Evolutionary conservation across 306 rosid genomes (phyloP).

Genomic region (Cucurbita pepo): DNA sequence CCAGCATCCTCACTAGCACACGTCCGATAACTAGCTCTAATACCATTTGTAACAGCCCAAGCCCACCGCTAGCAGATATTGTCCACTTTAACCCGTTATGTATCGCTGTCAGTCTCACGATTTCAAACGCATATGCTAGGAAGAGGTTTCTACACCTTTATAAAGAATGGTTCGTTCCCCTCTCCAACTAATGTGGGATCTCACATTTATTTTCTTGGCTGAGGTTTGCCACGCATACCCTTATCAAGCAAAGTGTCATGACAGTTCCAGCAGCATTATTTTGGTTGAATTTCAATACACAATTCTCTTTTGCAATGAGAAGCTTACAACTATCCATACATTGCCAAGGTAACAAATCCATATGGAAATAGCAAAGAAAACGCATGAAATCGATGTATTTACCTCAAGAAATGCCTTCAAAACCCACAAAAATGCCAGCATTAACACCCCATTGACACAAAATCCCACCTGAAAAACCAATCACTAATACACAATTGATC

Average conservation of each 20-base stretch:
- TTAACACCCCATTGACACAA: slow-evolving; percentile 52
- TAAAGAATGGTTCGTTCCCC: too few relatives aligned
- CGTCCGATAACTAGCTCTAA: too few relatives aligned
- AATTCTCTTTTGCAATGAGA: background rate
- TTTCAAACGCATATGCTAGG: too few relatives aligned
- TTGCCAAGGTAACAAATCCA: background rate
- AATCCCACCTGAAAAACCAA: slow-evolving; percentile 32
- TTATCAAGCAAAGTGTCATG: background rate
- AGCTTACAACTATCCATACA: background rate
- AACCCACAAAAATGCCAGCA: slow-evolving; percentile 57
- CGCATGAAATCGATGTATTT: background rate
- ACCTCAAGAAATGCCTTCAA: slow-evolving; percentile 75
- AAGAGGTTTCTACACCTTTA: too few relatives aligned
- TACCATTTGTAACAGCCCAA: too few relatives aligned
- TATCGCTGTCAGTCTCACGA: too few relatives aligned
- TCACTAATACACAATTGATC: background rate
- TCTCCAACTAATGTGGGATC: too few relatives aligned
- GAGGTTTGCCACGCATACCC: background rate
- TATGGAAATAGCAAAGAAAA: background rate
- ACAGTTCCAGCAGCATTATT: background rate
- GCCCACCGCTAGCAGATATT: too few relatives aligned
- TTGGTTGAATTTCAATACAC: background rate
- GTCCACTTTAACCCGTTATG: too few relatives aligned
- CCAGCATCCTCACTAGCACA: too few relatives aligned
- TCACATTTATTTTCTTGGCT: background rate